Evolutionary conservation across 2,329 filamentous ascomycete genomes (phyloP), one percentile per base, ranked within the genome.

Genomic region (Colletotrichum eremochloae): DNA sequence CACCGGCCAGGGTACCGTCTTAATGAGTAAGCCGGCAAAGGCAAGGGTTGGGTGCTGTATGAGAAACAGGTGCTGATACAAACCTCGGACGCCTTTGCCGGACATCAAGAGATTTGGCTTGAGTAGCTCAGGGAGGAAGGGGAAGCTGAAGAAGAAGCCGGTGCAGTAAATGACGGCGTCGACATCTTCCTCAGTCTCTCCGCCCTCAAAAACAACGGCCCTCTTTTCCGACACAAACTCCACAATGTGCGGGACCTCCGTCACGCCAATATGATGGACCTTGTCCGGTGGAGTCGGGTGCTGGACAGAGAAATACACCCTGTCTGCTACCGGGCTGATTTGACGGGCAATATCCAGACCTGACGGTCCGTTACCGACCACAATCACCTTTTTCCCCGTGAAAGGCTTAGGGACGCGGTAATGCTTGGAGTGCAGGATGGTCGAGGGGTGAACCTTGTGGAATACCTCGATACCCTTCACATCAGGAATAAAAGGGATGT

Each of bases 1-100:
- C 1, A 96, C 77, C 0, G 94, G 92, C 79, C 97, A 97, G 0
- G 96, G 96, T n/a, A 97, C 92, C n/a, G 96, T 89, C 75, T 92
- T 93, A 78, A 95, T 92, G 20, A 93, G 91, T 50, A 98, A 84
- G 0, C 89, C 90, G 0, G 93, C 86, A 78, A 98, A 95, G 0
- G 89, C 92, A 1, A 98, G 84, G 0, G 94, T 96, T 1, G 95
- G 94, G 72, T 94, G 89, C 1, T 89, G 84, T 4, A 92, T 90
- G 79, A 92, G 91, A 80, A 98, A 92, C 12, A 98, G 77, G 76
- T 98, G 94, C 75, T 94, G 86, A 80, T 95, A 97, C 3, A 95
- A 82, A 44, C 92, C 90, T 73, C 91, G 85, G 0, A 95, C 91
- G 38, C 93, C 88, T 44, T 87, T 88, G 0, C 95, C 95, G 67